These are phyloP conservation scores for Myxozyma mucilagina DNA, from an alignment of 805 yeast genomes.

Conservation along the genomic window DNA sequence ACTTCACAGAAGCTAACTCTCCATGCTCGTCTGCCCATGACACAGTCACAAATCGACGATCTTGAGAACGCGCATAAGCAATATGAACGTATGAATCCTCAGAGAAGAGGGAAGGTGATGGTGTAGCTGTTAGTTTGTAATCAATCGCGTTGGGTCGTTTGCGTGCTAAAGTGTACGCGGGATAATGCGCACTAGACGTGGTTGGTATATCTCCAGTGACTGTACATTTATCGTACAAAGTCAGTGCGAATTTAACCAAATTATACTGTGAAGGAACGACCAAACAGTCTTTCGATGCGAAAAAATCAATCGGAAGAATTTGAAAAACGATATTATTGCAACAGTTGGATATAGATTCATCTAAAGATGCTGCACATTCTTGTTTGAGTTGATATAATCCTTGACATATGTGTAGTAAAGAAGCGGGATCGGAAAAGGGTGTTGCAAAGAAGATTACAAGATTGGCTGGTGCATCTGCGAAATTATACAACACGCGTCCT, in stretches of 20 bases:
- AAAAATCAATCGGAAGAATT: constrained; percentile 19
- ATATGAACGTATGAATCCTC: constrained; percentile 81
- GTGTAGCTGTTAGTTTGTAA: constrained; percentile 36
- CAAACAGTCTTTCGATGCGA: constrained; percentile 36
- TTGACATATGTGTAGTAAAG: constrained; percentile 26
- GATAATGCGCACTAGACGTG: constrained; percentile 21
- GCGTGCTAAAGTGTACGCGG: constrained; percentile 42
- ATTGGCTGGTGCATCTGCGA: constrained; percentile 11
- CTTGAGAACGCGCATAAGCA: constrained; percentile 79
- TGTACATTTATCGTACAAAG: constrained; percentile 38
- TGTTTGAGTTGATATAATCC: constrained; percentile 21
- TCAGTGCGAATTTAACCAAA: constrained; percentile 36
- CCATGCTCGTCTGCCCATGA: constrained; percentile 91
- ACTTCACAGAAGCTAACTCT: constrained; percentile 55
- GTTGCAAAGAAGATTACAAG: constrained; percentile 19
- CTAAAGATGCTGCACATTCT: constrained; percentile 13
- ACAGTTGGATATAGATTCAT: neutral
- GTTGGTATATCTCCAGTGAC: constrained; percentile 5
- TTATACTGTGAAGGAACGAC: constrained; percentile 37
- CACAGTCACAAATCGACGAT: constrained; percentile 80
- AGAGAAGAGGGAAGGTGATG: constrained; percentile 43
- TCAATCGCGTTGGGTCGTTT: constrained; percentile 38
- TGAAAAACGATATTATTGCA: constrained; percentile 22
- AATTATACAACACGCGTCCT: constrained; percentile 13
- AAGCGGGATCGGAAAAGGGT: constrained; percentile 28